Base-by-base conservation (phyloP, 1,284 basidiomycete species). In the Anthracocystis walkeri region DNA sequence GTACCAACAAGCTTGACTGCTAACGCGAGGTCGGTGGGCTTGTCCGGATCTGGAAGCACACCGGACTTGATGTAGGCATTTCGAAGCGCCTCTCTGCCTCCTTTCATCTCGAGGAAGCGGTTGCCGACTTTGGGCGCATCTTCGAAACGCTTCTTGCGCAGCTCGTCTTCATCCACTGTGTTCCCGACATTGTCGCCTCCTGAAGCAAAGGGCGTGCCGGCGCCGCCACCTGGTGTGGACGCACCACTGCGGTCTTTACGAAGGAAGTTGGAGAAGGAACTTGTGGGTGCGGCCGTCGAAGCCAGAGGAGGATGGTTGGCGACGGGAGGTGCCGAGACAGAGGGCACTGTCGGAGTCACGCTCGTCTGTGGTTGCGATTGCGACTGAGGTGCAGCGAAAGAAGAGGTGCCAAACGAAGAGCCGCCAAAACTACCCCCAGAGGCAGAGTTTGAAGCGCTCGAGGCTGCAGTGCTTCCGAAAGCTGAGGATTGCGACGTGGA, bases 1-100 rank as follows among this genome's bases (percentile, higher is more conserved):
- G 93, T 95, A 20, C 96, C 96, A 14, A 92, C 89, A 80, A 98
- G 91, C 33, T 91, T 92, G 59, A 95, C 92, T 3, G 96, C 95
- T 68, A 95, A 91, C 68, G 92, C 92, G 7, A 97, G 88, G 25
- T 91, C 89, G 74, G 92, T 92, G 4, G 92, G 90, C 31, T 91
- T 90, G 31, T 88, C 84, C 0, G 93, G 94, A 77, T 94, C 93
- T 63, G 93, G 92, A 88, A 97, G 94, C 79, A 92, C 90, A 5
- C 94, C 94, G 33, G 91, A 90, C 3, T 90, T 88, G 65, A 96
- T 93, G n/a, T 92, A 93, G 41, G 85, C 88, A 77, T 90, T 90
- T 51, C 92, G 89, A 81, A 96, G 65, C 8, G 68, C 69, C 29
- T 76, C 74, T 21, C 74, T 53, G 38, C 68, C 65, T 1, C 65